Evolutionary conservation across 139 green algal species (phyloP), one percentile per base, ranked within the genome.

Genomic region (Eudorina sp.): DNA sequence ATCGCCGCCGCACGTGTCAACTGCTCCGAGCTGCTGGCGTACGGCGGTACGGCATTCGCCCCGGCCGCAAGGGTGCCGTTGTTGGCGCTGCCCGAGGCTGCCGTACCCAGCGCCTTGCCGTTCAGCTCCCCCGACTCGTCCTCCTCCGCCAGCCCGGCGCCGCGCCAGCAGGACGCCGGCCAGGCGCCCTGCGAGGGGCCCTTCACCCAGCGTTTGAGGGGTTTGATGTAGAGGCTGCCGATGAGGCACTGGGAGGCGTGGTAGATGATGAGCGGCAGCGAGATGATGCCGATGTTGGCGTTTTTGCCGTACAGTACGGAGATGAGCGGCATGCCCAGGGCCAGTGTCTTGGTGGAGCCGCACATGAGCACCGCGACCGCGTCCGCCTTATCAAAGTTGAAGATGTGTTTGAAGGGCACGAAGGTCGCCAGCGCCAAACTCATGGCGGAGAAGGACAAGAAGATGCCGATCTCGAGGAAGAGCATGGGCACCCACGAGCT

Each of bases 181-280:
- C 82, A 88, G 2, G 82, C 82, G 48, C 82, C 82, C 0, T 66
- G 66, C 4, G 21, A 43, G 4, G 46, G 46, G 0, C 36, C 48
- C 1, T 69, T 29, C 1, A 88, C 82, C 89, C 89, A 92, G 23
- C 41, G 34, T 34, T 55, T 84, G 19, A 92, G 40, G 16, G 31
- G 53, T 29, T 45, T 73, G 41, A 90, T 62, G 85, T 89, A 84
- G 4, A 90, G 4, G 19, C 80, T 85, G 8, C 90, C 90, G 9
- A 90, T 31, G 27, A 92, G 74, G 85, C 60, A 73, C 9, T 86
- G 90, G 27, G 83, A 36, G 29, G 87, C 87, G 70, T 93, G 90
- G 51, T 93, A 93, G 11, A 93, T 83, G 41, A 93, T 79, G 40
- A 93, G 78, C 29, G 90, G 90, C 83, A 90, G 46, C 7, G 83